Base-by-base conservation (phyloP, 805 yeast genomes). In the Starmerella vitae region DNA sequence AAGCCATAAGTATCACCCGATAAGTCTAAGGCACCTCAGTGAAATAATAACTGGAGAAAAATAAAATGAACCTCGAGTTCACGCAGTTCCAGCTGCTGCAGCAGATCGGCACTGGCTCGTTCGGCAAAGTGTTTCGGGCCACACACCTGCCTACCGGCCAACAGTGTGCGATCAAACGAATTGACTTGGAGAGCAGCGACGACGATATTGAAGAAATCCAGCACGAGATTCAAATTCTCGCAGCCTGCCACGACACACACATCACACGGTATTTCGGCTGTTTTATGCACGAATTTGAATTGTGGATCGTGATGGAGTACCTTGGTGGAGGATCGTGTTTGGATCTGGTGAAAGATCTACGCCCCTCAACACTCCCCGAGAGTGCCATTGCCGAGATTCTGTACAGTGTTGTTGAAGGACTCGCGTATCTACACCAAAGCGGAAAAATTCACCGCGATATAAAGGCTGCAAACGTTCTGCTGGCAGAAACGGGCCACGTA, bases 401-500 rank as follows among this genome's bases (percentile, higher is more conserved):
- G 43, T 57, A 63, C 21, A 76, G 76, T 37, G 62, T 80, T 4
- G 58, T 81, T 18, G 46, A 63, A 8, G 93, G 84, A 0, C 62
- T 80, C 30, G 63, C 63, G 5, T 80, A 80, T 56, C 58, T 80
- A 55, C 95, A 79, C 52, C 58, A 59, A 4, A 75, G 68, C 44
- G 83, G 84, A 8, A 78, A 63, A 51, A 86, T 88, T 31, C 98
- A 88, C 56, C 63, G 97, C 44, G 97, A 88, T 57, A 81, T 88
- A 38, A 88, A 86, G 56, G 94, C 96, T 2, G 97, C 95, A 0
- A 88, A 88, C 56, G 73, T 88, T 19, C 61, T 88, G 25, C 57
- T 86, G 14, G 76, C 83, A 15, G 68, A 69, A 2, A 60, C 67
- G 10, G 86, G 93, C 3, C 76, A 71, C 8, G 88, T 84, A 12